phyloP scores from a whole-genome alignment of 148 eudicot species.

The Vaccinium corymbosum region DNA sequence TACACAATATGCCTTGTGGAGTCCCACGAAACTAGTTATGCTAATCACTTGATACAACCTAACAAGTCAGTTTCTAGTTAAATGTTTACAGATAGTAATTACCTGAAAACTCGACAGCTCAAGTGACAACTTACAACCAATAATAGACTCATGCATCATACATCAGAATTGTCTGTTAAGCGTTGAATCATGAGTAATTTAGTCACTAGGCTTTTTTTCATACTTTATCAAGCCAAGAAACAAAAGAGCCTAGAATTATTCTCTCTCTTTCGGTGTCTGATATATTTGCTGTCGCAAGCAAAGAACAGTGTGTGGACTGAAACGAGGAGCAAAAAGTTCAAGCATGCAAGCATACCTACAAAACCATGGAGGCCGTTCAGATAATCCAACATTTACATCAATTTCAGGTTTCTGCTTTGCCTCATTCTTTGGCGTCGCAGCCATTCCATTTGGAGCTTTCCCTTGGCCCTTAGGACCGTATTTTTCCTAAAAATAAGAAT shows the following conservation, averaged over 20 bases:
- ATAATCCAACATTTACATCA: constrained; percentile 82
- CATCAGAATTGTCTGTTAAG: background rate
- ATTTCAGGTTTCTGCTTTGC: constrained; percentile 67
- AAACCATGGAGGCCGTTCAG: constrained; percentile 84
- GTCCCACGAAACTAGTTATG: background rate
- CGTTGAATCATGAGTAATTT: background rate
- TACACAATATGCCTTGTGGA: background rate
- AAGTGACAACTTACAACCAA: background rate
- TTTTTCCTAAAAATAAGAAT: constrained; percentile 56
- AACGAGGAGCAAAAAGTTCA: background rate
- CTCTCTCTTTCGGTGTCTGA: background rate
- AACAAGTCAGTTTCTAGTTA: background rate
- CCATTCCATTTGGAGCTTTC: constrained; percentile 46
- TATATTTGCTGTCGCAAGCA: background rate
- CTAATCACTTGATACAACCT: background rate
- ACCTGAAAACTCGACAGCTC: background rate
- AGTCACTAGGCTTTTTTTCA: background rate
- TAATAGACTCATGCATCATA: background rate
- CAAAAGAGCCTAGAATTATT: background rate
- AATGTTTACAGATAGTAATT: background rate
- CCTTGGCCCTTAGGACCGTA: constrained; percentile 91
- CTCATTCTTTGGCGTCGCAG: constrained; percentile 49
- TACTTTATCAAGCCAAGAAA: background rate
- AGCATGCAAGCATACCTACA: constrained; percentile 53
- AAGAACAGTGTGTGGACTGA: background rate